Conservation (phyloP, 1,284 basidiomycete genomes). For the Ganoderma meredithae region DNA sequence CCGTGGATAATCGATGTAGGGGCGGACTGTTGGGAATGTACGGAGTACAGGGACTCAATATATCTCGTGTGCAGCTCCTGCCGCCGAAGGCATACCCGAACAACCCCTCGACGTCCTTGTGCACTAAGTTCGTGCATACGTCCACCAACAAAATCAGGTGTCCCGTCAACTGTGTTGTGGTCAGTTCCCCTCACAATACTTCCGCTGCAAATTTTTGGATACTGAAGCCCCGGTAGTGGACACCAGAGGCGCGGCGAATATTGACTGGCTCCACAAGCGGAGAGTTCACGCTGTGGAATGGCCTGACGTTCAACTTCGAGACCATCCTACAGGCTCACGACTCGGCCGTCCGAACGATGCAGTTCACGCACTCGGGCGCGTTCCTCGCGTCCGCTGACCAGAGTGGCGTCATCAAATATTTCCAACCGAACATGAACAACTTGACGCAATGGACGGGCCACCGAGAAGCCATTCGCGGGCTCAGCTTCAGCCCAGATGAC, state of each 20-base stretch:
- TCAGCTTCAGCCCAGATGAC: constrained; percentile 94
- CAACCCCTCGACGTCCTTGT: constrained; percentile 90
- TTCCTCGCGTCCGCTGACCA: constrained; percentile 95
- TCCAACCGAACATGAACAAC: constrained; percentile 99
- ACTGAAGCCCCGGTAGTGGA: constrained; percentile 72
- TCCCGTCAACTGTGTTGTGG: constrained; percentile 94
- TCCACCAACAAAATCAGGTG: constrained; percentile 98
- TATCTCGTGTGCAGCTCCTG: constrained; percentile 68
- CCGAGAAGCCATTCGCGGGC: constrained; percentile 87
- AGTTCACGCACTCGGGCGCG: constrained; percentile 90
- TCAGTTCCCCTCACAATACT: constrained; percentile 49
- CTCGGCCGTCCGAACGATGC: constrained; percentile 88
- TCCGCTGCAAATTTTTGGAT: not conserved
- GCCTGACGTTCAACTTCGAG: constrained; percentile 99
- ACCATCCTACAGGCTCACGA: constrained; percentile 99
- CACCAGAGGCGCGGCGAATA: constrained; percentile 91
- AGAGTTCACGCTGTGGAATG: constrained; percentile 99
- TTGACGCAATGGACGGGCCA: constrained; percentile 93
- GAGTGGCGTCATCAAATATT: constrained; percentile 96
- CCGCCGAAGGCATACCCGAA: constrained; percentile 91
- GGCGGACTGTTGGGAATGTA: constrained; percentile 36
- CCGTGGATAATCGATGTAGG: constrained; percentile 87
- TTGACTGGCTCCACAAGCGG: constrained; percentile 96
- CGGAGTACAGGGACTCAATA: constrained; percentile 35
- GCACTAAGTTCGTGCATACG: constrained; percentile 96